Percentiles rank a stretch among this genome's conserved stretches.
These are phyloP conservation scores for Naganishia liquefaciens DNA, from an alignment of 1,284 basidiomycete genomes.

Conservation along the genomic window DNA sequence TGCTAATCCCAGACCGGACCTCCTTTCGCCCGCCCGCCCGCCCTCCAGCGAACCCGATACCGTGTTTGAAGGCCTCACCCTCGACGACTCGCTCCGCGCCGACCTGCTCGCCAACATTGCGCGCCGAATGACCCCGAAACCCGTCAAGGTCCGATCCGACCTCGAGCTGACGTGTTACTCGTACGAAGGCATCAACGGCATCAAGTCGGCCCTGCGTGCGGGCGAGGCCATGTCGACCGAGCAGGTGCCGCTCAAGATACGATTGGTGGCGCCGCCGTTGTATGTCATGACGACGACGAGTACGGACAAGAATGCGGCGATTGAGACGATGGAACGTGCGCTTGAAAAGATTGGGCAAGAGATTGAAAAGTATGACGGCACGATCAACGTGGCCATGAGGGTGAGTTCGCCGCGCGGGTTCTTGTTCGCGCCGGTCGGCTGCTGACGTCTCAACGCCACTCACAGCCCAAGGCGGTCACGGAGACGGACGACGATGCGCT, in stretches of 20 bases:
- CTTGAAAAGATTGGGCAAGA: conserved; percentile 84
- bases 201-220: conserved; percentile 84
- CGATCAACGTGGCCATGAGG: conserved; percentile 94
- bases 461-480: conserved; percentile 90
- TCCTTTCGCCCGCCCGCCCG: not conserved
- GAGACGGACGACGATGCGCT: conserved; percentile 95
- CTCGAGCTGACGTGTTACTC: conserved; percentile 97
- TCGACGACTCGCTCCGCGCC: conserved; percentile 62
- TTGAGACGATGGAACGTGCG: conserved; percentile 88
- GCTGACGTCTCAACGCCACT: conserved; percentile 7
- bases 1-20: not conserved
- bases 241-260: conserved; percentile 93
- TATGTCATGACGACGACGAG: conserved; percentile 96
- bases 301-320: conserved; percentile 93
- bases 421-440: too few relatives aligned
- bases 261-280: conserved; percentile 91
- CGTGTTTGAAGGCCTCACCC: conserved; percentile 73
- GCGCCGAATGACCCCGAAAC: conserved; percentile 92
- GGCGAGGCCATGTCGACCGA: conserved; percentile 86
- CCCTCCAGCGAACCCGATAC: conserved; percentile 73
- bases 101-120: conserved; percentile 86
- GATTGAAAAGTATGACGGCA: conserved; percentile 82
- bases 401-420: conserved; percentile 59
- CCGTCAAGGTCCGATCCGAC: conserved; percentile 97
- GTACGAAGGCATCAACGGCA: conserved; percentile 96